Base-by-base conservation (phyloP, 2,329 filamentous ascomycete species). In the Tolypocladium sp. region DNA sequence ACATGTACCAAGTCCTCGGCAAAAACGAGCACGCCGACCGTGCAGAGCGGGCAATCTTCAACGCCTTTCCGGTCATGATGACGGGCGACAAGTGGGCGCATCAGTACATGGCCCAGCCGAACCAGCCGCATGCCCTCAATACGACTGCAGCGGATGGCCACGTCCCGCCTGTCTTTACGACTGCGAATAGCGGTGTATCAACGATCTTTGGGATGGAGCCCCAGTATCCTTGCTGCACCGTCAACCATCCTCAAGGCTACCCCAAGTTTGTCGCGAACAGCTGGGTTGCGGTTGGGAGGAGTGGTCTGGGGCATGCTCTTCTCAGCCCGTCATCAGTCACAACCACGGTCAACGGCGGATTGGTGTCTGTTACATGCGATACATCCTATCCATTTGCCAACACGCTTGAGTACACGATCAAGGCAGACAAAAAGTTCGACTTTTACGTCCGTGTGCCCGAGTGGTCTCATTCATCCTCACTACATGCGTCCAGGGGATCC, bases 191-290 rank as follows among this genome's bases (percentile, higher is more conserved):
- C 6, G 72, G 69, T 7, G 61, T 68, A 10, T 56, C 67, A 76
- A 70, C 63, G 75, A 82, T 63, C 68, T 79, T 60, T 64, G 81
- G 80, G 1, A 69, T 83, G 17, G 80, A 82, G 59, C 78, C 79
- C 2, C 74, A 80, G 40, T 82, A 72, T 53, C 77, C 78, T 1
- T 85, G 82, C 68, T 85, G 82, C 63, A 82, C 81, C 1, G 82
- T 85, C 60, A 85, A 85, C 59, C 80, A 84, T 62, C 78, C 76
- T 1, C 81, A 84, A 63, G 82, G 79, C 10, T 82, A 79, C 61
- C 81, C 82, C 0, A 84, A 84, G 62, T 83, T 81, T 59, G 66
- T 81, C 66, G 68, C 79, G 12, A 72, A 76, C 59, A 76, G 76
- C 60, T 84, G 75, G 69, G 74, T 78, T 7, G 65, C 64, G 12